Conservation (phyloP, 805 yeast species). For the Teunomyces kruisii region DNA sequence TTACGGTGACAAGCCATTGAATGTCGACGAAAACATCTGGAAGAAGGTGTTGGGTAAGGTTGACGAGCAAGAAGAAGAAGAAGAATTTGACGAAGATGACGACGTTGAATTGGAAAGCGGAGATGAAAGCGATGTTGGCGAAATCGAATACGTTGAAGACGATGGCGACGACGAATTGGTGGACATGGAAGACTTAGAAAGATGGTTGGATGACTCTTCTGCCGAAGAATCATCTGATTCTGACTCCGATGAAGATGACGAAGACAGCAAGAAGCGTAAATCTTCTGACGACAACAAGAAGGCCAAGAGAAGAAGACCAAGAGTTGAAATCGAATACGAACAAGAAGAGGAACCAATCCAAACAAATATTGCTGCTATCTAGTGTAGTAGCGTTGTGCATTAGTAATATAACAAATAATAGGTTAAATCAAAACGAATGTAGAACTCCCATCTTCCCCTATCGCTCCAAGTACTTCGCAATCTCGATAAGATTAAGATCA, state of each 20-base stretch:
- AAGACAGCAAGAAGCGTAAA: slow-evolving; percentile 25
- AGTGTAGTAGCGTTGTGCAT: slow-evolving; percentile 4
- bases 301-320: slow-evolving; percentile 57
- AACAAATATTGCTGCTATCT: slow-evolving; percentile 31
- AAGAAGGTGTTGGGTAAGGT: slow-evolving; percentile 80
- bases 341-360: slow-evolving; percentile 49
- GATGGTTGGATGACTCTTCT: slow-evolving; percentile 64
- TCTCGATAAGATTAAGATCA: background rate
- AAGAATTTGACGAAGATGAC: slow-evolving; percentile 54
- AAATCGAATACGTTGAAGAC: slow-evolving; percentile 87
- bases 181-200: slow-evolving; percentile 89
- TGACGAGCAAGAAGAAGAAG: slow-evolving; percentile 59
- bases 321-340: slow-evolving; percentile 83
- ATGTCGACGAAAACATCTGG: slow-evolving; percentile 96
- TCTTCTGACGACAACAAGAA: slow-evolving; percentile 34
- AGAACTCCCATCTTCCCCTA: background rate
- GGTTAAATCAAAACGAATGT: background rate
- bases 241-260: slow-evolving; percentile 36
- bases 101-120: slow-evolving; percentile 53
- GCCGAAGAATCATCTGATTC: slow-evolving; percentile 35
- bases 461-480: background rate
- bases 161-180: slow-evolving; percentile 88
- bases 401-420: slow-evolving; percentile 1
- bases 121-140: slow-evolving; percentile 59
- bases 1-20: slow-evolving; percentile 95